Conservation (phyloP, 2,329 filamentous ascomycete genomes). For the Alternaria sp. region DNA sequence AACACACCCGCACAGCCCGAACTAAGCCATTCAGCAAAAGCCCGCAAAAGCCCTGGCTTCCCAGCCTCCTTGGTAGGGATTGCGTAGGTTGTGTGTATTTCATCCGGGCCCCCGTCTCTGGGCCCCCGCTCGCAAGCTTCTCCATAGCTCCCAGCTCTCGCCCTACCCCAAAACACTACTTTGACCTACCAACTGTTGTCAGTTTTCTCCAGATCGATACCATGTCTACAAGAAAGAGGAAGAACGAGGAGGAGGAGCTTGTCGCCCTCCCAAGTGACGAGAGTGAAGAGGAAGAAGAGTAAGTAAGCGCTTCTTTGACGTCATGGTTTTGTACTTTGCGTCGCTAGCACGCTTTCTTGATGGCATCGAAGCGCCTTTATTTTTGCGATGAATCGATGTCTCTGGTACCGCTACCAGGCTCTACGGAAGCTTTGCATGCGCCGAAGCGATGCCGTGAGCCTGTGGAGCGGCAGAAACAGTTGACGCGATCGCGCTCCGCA, state of each 20-base stretch:
- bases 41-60: conserved; percentile 33
- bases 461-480: conserved; percentile 13
- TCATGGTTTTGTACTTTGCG: conserved; percentile 40
- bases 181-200: conserved; percentile 16
- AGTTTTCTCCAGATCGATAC: conserved; percentile 23
- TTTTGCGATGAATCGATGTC: conserved; percentile 19
- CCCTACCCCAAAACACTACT: conserved; percentile 29
- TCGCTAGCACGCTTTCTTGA: conserved; percentile 33
- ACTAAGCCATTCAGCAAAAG: conserved; percentile 38
- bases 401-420: conserved; percentile 22
- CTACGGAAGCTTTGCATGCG: conserved; percentile 28
- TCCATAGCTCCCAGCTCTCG: conserved; percentile 19
- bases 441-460: conserved; percentile 24
- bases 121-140: conserved; percentile 17
- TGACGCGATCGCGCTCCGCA: not conserved
- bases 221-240: conserved; percentile 57
- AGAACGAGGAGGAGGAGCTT: conserved; percentile 57
- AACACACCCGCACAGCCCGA: conserved; percentile 21
- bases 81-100: conserved; percentile 37
- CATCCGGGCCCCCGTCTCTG: conserved; percentile 38
- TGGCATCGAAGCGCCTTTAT: conserved; percentile 31
- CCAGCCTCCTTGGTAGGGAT: conserved; percentile 38
- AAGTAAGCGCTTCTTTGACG: conserved; percentile 51
- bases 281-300: conserved; percentile 57
- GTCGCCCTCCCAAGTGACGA: conserved; percentile 55